Evolutionary conservation across 129 eudicot species (phyloP).

Genomic region (Calendula officinalis): DNA sequence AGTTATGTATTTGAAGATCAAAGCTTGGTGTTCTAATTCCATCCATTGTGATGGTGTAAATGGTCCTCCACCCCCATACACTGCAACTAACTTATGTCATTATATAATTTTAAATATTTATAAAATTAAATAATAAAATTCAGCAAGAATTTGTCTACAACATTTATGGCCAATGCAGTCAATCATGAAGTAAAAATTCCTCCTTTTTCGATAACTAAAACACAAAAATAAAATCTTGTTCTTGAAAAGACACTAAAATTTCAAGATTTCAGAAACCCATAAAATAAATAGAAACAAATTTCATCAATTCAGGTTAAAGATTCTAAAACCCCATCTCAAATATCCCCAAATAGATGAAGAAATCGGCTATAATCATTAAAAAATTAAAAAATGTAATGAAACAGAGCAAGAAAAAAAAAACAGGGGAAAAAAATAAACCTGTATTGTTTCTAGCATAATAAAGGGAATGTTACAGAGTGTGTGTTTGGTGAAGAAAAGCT

Average conservation of each 20-base stretch:
- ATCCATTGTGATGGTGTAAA: slow-evolving; percentile 90
- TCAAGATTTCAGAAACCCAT: neutral
- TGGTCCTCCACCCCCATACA: slow-evolving; percentile 56
- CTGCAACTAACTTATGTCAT: slow-evolving; percentile 24
- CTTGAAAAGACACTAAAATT: neutral
- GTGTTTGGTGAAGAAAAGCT: slow-evolving; percentile 74
- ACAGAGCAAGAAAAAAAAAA: neutral
- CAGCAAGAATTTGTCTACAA: slow-evolving; percentile 2
- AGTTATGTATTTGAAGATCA: slow-evolving; percentile 87
- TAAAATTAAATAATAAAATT: neutral
- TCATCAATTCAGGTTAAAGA: neutral
- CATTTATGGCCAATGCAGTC: neutral
- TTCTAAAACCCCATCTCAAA: neutral
- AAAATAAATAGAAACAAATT: no score
- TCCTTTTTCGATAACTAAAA: neutral
- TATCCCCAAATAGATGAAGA: neutral
- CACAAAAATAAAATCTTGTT: neutral
- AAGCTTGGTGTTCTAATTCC: slow-evolving; percentile 87
- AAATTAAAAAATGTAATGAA: neutral
- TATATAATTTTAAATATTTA: neutral
- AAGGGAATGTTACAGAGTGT: slow-evolving; percentile 40
- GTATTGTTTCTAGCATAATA: slow-evolving; percentile 47
- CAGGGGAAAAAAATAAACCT: neutral
- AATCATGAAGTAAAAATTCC: neutral
- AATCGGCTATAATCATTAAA: no score